phyloP scores from a whole-genome alignment of 2,329 filamentous ascomycete genomes.

The Neoscytalidium dimidiatum region DNA sequence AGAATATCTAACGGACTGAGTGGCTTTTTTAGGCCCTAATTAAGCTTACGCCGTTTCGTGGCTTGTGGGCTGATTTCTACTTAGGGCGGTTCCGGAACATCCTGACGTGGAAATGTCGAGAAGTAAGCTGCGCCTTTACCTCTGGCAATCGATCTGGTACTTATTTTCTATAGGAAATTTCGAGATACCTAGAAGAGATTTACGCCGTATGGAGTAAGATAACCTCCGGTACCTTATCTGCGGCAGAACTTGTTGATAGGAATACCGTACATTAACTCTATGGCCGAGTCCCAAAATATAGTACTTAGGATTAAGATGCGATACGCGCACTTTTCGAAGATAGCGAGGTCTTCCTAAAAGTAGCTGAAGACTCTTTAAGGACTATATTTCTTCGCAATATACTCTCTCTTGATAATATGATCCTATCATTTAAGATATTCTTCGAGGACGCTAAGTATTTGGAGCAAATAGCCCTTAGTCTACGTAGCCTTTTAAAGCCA shows the following conservation, averaged over 20 bases:
- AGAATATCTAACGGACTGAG: background rate
- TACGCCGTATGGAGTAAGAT: background rate
- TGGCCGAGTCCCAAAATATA: background rate
- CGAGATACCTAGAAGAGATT: background rate
- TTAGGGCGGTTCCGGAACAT: background rate
- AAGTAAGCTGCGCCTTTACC: background rate
- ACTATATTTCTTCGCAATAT: background rate
- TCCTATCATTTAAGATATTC: background rate
- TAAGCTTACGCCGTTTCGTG: background rate
- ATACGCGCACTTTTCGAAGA: background rate
- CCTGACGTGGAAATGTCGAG: background rate
- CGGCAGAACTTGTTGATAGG: background rate
- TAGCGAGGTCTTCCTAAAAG: background rate
- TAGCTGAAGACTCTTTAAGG: background rate
- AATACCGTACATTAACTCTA: background rate
- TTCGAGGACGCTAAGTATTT: background rate
- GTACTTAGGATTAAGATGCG: background rate
- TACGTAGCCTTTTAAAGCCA: background rate
- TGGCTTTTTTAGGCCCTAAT: background rate
- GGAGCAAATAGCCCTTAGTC: background rate
- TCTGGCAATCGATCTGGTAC: background rate
- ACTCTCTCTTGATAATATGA: background rate
- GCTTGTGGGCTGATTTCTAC: background rate
- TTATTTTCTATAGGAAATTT: background rate
- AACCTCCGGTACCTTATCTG: background rate